Base-by-base conservation (phyloP, 2,329 filamentous ascomycete genomes). In the Aspergillus tubingensis region DNA sequence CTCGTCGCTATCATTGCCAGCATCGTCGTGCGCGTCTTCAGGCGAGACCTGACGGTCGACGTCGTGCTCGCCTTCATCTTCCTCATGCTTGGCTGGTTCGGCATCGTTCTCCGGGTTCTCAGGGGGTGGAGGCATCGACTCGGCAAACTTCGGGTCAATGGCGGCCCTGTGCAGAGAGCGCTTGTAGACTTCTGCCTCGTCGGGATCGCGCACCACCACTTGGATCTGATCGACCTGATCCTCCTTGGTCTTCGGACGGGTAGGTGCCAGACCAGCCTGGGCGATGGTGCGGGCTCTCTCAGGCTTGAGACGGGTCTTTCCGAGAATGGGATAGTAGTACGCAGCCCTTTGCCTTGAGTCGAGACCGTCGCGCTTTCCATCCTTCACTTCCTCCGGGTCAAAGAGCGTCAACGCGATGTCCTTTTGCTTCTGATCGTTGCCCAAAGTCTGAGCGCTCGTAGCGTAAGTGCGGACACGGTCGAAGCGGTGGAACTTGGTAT, bases 291-390 rank as follows among this genome's bases (percentile, higher is more conserved):
- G 78, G 55, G 77, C 74, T 25, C 78, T 74, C 59, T 81, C 79
- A 5, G 80, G 80, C 72, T 82, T 84, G 51, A 88, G 77, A 21
- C 79, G 80, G n/a, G 82, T 83, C 69, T 83, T 82, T 68, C 83
- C 81, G 19, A 82, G 73, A 57, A 88, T 83, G 0, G 86, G 85
- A 62, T 88, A 88, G 70, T 86, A 86, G 71, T 86, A 88, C 13
- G 86, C 86, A 1, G 79, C 86, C 68, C 83, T 83, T 54, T 78
- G 76, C 60, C 76, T 79, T 19, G 70, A 65, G 8, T 68, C 65
- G 21, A 65, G 7, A 67, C 64, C 27, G 43, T 10, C 30, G 48
- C 15, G 23, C 60, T 50, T 47, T 65, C 63, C 27, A 71, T 68
- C 17, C 65, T 63, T 50, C 39, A 55, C 8, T 17, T 74, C 67